A percentile compares a stretch with the other conserved stretches of the same genome.
These are phyloP conservation scores for Globisporangium okanoganense DNA, from an alignment of 352 stramenopile species.

Conservation along the genomic window DNA sequence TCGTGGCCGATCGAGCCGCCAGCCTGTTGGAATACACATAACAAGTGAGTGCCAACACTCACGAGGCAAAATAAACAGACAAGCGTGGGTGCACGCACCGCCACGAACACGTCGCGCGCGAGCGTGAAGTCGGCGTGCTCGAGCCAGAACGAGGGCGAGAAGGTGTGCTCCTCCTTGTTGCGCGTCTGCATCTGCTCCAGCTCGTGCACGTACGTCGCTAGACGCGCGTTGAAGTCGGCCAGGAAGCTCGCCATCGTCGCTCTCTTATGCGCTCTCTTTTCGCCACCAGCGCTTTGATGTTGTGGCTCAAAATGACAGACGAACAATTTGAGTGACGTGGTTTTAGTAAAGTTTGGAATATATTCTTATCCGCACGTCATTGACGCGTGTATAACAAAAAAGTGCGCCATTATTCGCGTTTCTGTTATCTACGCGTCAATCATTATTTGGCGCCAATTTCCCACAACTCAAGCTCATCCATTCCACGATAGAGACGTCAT, in stretches of 20 bases:
- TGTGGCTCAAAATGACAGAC: background rate
- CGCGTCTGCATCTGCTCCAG: slow-evolving; percentile 55
- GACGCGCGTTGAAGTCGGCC: slow-evolving; percentile 45
- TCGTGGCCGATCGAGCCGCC: slow-evolving; percentile 64
- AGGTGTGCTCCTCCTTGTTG: slow-evolving; percentile 48
- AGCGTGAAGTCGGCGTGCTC: slow-evolving; percentile 73
- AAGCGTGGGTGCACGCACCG: slow-evolving; percentile 54
- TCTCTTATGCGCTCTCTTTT: background rate
- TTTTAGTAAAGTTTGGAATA: background rate
- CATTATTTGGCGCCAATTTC: too few relatives aligned
- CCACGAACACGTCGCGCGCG: slow-evolving; percentile 74
- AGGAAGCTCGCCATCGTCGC: slow-evolving; percentile 50
- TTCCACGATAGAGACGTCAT: background rate
- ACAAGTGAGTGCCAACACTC: background rate
- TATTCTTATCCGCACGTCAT: background rate
- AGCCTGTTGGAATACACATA: slow-evolving; percentile 29
- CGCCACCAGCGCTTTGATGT: slow-evolving; percentile 12
- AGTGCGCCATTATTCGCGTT: background rate
- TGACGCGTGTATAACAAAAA: background rate
- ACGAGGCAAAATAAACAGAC: too few relatives aligned
- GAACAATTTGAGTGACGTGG: slow-evolving; percentile 4
- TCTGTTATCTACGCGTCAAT: too few relatives aligned
- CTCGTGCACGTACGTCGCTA: slow-evolving; percentile 49
- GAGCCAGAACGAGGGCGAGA: slow-evolving; percentile 78
- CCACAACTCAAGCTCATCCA: background rate